Base-by-base conservation (phyloP, 1,284 basidiomycete genomes). In the Ceratobasidium theobromae region DNA sequence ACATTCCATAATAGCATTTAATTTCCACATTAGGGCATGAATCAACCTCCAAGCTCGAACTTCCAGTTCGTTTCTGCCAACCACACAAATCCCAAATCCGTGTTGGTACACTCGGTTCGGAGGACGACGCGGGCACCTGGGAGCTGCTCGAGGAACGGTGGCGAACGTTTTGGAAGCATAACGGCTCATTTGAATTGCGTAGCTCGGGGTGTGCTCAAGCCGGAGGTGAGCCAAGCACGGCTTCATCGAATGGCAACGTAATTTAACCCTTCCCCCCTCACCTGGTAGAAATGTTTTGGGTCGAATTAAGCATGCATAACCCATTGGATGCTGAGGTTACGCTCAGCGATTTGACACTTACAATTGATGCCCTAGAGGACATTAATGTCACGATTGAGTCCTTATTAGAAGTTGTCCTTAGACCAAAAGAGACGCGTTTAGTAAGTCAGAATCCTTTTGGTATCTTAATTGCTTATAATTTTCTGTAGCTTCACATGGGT, bases 311-410 rank as follows among this genome's bases (percentile, higher is more conserved):
- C 6, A 66, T 92, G 68, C 79, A 76, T 45, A 92, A 92, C 73
- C 88, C 89, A 9, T 74, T 92, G 38, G 81, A 88, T 68, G 80
- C 86, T 6, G 88, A 89, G 60, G 79, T 92, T 16, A 84, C 79
- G 52, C 72, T 92, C 25, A 80, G 84, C 0, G 81, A 86, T 67
- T 68, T 91, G 58, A 84, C 86, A 0, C 73, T 89, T 12, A 69
- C 77, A 3, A 77, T 87, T 3, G 73, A 78, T 68, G 83, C 83
- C 52, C 73, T 76, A 32, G 65, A 66, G 3, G 65, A 33, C 2
- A 14, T 41, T 14, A 30, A 53, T 62, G 76, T 87, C 1, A 79
- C 84, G 53, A 79, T 87, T 1, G 86, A 88, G 71, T 71, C 78
- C 2, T 73, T 89, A 8, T 79, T 84, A 53, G 84, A 86, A 55